These are phyloP conservation scores for Dothideomycetes sp. DNA, from an alignment of 2,329 filamentous ascomycete species.

Conservation along the genomic window DNA sequence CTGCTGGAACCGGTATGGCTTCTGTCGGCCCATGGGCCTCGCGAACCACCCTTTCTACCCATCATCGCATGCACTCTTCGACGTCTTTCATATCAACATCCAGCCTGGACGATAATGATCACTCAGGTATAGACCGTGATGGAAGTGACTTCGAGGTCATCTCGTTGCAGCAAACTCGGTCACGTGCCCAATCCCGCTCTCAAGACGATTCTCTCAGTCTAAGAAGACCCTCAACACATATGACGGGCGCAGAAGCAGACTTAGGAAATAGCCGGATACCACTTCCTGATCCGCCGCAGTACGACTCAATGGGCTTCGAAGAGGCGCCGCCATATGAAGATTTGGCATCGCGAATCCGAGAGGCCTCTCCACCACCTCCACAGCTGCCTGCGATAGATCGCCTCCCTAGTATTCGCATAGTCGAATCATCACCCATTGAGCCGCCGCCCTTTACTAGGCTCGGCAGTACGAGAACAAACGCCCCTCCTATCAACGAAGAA, in stretches of 20 bases:
- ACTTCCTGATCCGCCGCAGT: slow-evolving; percentile 21
- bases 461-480: background rate
- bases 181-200: slow-evolving; percentile 16
- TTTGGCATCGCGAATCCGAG: too few relatives aligned
- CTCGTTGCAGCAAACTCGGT: slow-evolving; percentile 25
- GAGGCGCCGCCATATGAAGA: slow-evolving; percentile 35
- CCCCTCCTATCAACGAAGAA: slow-evolving; percentile 8
- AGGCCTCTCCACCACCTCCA: slow-evolving; percentile 12
- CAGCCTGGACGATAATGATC: slow-evolving; percentile 19
- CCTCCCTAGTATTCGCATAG: slow-evolving; percentile 33
- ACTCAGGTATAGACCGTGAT: slow-evolving; percentile 17
- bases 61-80: slow-evolving; percentile 31
- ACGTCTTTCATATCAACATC: slow-evolving; percentile 29
- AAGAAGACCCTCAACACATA: slow-evolving; percentile 2
- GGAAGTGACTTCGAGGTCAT: slow-evolving; percentile 33
- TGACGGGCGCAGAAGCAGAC: slow-evolving; percentile 16
- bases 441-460: slow-evolving; percentile 6
- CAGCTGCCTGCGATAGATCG: slow-evolving; percentile 27
- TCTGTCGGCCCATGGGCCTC: slow-evolving; percentile 19
- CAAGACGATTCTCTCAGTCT: slow-evolving; percentile 9
- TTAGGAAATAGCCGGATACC: slow-evolving; percentile 20
- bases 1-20: slow-evolving; percentile 47
- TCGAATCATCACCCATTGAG: slow-evolving; percentile 23
- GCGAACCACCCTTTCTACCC: slow-evolving; percentile 19
- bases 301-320: slow-evolving; percentile 26